Evolutionary conservation across 2,329 filamentous ascomycete genomes (phyloP).

Genomic region (Sarocladiaceae sp.): DNA sequence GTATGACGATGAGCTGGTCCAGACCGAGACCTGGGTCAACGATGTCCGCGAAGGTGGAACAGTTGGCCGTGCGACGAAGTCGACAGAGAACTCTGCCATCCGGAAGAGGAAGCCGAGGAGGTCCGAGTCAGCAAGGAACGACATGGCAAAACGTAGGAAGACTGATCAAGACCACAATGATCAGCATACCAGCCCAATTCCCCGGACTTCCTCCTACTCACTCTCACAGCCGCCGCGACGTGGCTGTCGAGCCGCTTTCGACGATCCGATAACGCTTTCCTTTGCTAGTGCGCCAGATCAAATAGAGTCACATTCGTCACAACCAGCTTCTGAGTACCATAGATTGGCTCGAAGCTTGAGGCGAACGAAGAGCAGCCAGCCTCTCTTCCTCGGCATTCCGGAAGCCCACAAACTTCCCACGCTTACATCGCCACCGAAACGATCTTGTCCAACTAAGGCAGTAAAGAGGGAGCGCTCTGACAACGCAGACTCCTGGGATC

Average conservation of each 20-base stretch:
- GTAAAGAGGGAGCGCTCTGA: not conserved
- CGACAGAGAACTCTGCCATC: not conserved
- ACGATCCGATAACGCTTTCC: not conserved
- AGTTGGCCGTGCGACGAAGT: not conserved
- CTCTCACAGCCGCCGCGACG: constrained; percentile 1
- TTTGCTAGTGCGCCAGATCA: not conserved
- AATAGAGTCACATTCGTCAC: not conserved
- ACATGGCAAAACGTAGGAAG: not conserved
- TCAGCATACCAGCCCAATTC: not conserved
- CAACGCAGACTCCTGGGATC: not conserved
- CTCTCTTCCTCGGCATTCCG: not conserved
- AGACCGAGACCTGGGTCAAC: constrained; percentile 8
- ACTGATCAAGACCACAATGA: not conserved
- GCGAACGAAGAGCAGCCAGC: not conserved
- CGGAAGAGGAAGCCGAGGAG: not conserved
- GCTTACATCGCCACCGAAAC: not conserved
- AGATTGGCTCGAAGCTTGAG: not conserved
- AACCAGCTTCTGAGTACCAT: not conserved
- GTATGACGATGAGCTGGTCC: constrained; percentile 9
- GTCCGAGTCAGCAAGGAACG: not conserved
- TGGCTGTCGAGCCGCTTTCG: not conserved
- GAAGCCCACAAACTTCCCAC: not conserved
- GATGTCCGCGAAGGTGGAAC: not conserved
- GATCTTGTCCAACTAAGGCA: not conserved
- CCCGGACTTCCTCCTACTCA: not conserved